These are phyloP conservation scores for Entomortierella parvispora DNA, from an alignment of 192 early-diverging fungal species.

Conservation along the genomic window DNA sequence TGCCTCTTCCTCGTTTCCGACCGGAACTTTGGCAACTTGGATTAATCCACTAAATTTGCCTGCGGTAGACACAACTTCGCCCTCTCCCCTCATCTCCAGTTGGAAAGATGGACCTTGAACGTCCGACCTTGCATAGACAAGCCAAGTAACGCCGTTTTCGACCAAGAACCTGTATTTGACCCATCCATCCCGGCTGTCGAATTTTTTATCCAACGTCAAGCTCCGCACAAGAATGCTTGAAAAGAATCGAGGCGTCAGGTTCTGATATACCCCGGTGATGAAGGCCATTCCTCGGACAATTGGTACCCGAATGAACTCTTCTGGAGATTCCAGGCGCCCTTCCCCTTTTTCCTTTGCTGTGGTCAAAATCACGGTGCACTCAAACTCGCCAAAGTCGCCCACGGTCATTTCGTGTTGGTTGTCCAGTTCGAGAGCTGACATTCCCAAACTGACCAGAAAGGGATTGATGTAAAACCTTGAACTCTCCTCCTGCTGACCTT, in stretches of 20 bases:
- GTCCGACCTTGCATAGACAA: conserved; percentile 34
- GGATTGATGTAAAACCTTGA: conserved; percentile 37
- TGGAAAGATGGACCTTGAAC: neutral
- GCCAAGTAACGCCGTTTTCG: conserved; percentile 40
- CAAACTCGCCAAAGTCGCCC: conserved; percentile 45
- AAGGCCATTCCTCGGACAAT: conserved; percentile 47
- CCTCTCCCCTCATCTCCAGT: conserved; percentile 7
- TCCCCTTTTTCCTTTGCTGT: neutral
- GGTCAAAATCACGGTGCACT: conserved; percentile 16
- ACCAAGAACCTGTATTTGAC: conserved; percentile 45
- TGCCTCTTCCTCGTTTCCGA: conserved; percentile 15
- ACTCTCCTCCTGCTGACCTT: neutral
- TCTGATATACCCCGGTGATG: conserved; percentile 23
- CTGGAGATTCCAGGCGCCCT: neutral
- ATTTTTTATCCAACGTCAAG: conserved; percentile 1
- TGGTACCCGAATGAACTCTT: conserved; percentile 24
- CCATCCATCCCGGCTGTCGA: conserved; percentile 19
- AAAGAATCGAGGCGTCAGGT: conserved; percentile 37
- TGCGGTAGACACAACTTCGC: conserved; percentile 8
- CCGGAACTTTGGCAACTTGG: conserved; percentile 46
- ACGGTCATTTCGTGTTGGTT: conserved; percentile 30
- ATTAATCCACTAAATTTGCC: conserved; percentile 42
- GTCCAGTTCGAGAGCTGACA: conserved; percentile 39
- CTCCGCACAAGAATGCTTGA: conserved; percentile 34
- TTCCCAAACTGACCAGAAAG: conserved; percentile 35